A percentile compares a stretch with the other conserved stretches of the same genome.
phyloP scores from a whole-genome alignment of 192 early-diverging fungal species.

The Linnemannia schmuckeri region DNA sequence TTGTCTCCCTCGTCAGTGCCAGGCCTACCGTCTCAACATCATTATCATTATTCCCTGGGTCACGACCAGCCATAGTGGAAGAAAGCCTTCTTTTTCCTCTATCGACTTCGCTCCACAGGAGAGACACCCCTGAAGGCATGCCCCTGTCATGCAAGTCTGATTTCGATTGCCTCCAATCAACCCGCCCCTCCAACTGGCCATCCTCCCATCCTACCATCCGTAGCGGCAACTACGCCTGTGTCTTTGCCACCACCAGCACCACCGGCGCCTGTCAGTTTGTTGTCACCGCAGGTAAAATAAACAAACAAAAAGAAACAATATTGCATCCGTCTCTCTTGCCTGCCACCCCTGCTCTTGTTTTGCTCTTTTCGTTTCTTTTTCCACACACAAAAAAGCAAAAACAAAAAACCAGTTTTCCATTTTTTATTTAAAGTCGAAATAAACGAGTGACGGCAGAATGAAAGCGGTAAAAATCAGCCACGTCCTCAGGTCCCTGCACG shows the following conservation, averaged over 20 bases:
- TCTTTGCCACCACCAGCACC: constrained; percentile 19
- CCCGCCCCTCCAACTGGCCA: constrained; percentile 38
- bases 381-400: neutral
- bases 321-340: no score
- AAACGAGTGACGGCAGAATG: neutral
- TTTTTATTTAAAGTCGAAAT: neutral
- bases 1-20: neutral
- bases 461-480: neutral
- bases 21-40: neutral
- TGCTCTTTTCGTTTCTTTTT: neutral
- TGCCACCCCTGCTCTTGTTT: neutral
- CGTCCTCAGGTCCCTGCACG: neutral
- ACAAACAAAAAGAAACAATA: neutral
- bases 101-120: constrained; percentile 6
- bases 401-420: neutral
- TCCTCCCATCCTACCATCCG: constrained; percentile 23
- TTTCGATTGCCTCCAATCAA: constrained; percentile 39
- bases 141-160: constrained; percentile 36
- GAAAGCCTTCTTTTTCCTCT: neutral
- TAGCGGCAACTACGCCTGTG: constrained; percentile 70
- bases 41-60: neutral
- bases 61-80: neutral
- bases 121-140: constrained; percentile 28
- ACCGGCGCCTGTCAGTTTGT: constrained; percentile 67
- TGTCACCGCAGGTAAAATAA: constrained; percentile 63